Base-by-base conservation (phyloP, 371 early-diverging fungal species). In the Mortierella sp. region DNA sequence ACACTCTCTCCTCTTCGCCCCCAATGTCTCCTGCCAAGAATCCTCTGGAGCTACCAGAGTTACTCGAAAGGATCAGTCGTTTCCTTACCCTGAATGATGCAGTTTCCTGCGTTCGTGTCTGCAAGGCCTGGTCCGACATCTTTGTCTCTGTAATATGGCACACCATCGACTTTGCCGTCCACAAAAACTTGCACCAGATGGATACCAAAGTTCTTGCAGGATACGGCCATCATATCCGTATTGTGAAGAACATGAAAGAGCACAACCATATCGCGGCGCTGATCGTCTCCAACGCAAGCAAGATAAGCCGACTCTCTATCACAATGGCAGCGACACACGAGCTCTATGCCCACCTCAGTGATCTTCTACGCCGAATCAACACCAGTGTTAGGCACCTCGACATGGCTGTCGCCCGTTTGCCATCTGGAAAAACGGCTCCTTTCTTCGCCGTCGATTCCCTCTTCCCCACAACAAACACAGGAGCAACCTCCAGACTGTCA, bases 41-140 rank as follows among this genome's bases (percentile, higher is more conserved):
- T 26, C 50, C 59, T 18, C 23, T 58, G 19, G 28, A 58, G 2
- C 48, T 58, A 30, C 59, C 59, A 14, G 59, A 58, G 50, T n/a
- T 61, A 14, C 43, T 16, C 14, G 2, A 0, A 2, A 9, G 10
- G 1, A 43, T 54, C 34, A 47, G 34, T 23, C 34, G 13, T 1
- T 61, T 43, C 7, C 34, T 53, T 24, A 12, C 45, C 2, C 19
- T 45, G 23, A 19, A 53, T 30, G 54, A 61, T 61, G 61, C 61
- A 5, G 9, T 61, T 2, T 18, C 47, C 1, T 53, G 54, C 30
- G 26, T 27, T 2, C 47, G 23, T 2, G 61, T 61, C 46, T 61
- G 19, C 54, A 46, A 61, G 21, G 24, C 9, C 21, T 61, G 53
- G 45, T 19, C 47, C 14, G 16, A 54, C 9, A 31, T 28, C 13